Evolutionary conservation across 352 stramenopile genomes (phyloP).

Genomic region (Pythium grandisporangium): DNA sequence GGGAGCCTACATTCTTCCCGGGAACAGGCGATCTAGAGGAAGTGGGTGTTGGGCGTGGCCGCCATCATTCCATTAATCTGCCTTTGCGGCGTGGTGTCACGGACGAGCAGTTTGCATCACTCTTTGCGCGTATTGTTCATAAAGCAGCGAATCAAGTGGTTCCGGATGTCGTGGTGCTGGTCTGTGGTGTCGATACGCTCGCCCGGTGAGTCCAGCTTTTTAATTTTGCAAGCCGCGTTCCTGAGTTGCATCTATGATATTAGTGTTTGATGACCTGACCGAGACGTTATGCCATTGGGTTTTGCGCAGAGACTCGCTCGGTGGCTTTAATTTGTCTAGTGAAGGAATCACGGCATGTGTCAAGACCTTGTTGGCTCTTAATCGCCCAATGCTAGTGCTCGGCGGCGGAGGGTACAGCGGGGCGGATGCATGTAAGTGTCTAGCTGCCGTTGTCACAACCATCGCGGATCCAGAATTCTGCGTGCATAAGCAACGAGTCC

Average conservation of each 20-base stretch:
- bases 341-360: slow-evolving; percentile 22
- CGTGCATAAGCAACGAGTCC: slow-evolving; percentile 20
- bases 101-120: slow-evolving; percentile 32
- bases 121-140: slow-evolving; percentile 31
- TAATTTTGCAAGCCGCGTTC: slow-evolving; percentile 13
- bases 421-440: slow-evolving; percentile 38
- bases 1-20: slow-evolving; percentile 38
- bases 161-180: slow-evolving; percentile 42
- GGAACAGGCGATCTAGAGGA: slow-evolving; percentile 20
- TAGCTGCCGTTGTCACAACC: slow-evolving; percentile 39
- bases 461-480: slow-evolving; percentile 12
- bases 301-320: slow-evolving; percentile 18
- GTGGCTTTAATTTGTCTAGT: slow-evolving; percentile 40
- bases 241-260: too few relatives aligned
- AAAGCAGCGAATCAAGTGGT: slow-evolving; percentile 27
- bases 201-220: too few relatives aligned
- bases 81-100: slow-evolving; percentile 41
- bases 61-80: slow-evolving; percentile 51
- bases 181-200: slow-evolving; percentile 68
- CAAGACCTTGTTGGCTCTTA: slow-evolving; percentile 17
- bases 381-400: slow-evolving; percentile 39
- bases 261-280: too few relatives aligned
- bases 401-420: slow-evolving; percentile 62
- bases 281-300: too few relatives aligned
- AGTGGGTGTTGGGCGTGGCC: slow-evolving; percentile 18